Base-by-base conservation (phyloP, 805 yeast species). In the Candida stauntonica region DNA sequence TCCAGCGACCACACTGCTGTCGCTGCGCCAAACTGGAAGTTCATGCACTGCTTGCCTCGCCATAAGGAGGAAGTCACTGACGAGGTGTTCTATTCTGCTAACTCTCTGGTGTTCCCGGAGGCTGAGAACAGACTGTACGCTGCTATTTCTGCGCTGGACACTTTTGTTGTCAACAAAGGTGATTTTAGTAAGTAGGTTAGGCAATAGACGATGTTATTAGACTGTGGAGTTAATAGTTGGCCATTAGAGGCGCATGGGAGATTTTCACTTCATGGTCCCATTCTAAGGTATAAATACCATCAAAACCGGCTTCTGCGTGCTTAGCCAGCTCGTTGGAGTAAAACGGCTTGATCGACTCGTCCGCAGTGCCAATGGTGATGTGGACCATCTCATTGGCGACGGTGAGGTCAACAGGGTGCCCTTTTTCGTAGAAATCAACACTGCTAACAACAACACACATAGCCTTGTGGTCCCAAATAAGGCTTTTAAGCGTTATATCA, bases 1-100 rank as follows among this genome's bases (percentile, higher is more conserved):
- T 79, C 87, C 27, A 60, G 68, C 14, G 79, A 78, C 23, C 67
- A 89, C 67, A 75, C 84, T 18, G 39, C 54, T 11, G 55, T 66
- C 12, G 85, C 86, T 5, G 75, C 73, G 31, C 82, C 84, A 31
- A 71, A 72, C 40, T 91, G 91, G 85, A 86, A 79, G 60, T 93
- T 93, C 65, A 89, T 93, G 98, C 99, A 93, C 62, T 93, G 99
- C 63, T 71, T 93, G 51, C 99, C 99, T 48, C 81, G 99, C 65
- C 96, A 93, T 53, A 74, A 77, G 19, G 96, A 89, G 61, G 99
- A 93, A 64, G 99, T 93, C 26, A 74, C 79, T 27, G 99, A 93
- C 61, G 95, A 84, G 31, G 93, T 93, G 2, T 93, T 93, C 59
- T 91, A 91, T 66, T 68, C 88, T 38, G 78, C 79, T 24, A 73